A percentile compares a stretch with the other conserved stretches of the same genome.
Conservation (phyloP, 495 filamentous ascomycete species). For the Penicillium silybi region DNA sequence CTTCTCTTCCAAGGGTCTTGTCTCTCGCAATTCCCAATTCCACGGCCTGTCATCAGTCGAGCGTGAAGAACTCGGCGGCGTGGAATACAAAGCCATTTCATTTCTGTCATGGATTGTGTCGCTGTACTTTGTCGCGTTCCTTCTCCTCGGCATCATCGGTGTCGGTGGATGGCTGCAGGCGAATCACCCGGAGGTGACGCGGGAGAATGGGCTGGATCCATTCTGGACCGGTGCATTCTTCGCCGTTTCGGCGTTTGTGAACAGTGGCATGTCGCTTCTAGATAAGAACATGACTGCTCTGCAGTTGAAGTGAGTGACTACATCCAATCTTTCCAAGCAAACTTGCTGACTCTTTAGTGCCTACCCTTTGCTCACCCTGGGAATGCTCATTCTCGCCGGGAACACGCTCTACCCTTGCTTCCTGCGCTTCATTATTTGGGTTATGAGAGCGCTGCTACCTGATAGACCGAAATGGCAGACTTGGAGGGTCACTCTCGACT, state of each 20-base stretch:
- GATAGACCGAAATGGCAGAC: constrained; percentile 40
- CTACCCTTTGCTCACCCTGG: constrained; percentile 74
- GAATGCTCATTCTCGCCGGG: constrained; percentile 73
- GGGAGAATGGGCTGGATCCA: constrained; percentile 66
- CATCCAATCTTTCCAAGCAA: background rate
- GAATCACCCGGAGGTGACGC: constrained; percentile 53
- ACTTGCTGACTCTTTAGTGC: constrained; percentile 22
- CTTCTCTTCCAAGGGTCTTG: constrained; percentile 41
- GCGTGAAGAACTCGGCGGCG: constrained; percentile 69
- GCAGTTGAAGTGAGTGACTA: constrained; percentile 30
- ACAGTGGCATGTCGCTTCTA: constrained; percentile 79
- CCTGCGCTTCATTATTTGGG: constrained; percentile 72
- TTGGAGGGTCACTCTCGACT: constrained; percentile 64
- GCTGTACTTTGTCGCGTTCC: constrained; percentile 68
- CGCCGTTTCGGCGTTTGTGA: constrained; percentile 73
- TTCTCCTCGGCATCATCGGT: constrained; percentile 66
- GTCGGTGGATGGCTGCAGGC: constrained; percentile 67
- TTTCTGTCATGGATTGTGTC: constrained; percentile 68
- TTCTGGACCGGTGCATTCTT: constrained; percentile 50
- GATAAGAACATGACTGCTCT: constrained; percentile 70
- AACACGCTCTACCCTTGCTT: constrained; percentile 81
- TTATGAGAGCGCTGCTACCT: constrained; percentile 46
- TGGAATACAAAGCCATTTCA: constrained; percentile 75
- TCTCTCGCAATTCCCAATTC: constrained; percentile 72
- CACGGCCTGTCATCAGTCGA: constrained; percentile 63